These are phyloP conservation scores for Amoeboaphelidium protococcarum DNA, from an alignment of 371 early-diverging fungal genomes.

Conservation along the genomic window DNA sequence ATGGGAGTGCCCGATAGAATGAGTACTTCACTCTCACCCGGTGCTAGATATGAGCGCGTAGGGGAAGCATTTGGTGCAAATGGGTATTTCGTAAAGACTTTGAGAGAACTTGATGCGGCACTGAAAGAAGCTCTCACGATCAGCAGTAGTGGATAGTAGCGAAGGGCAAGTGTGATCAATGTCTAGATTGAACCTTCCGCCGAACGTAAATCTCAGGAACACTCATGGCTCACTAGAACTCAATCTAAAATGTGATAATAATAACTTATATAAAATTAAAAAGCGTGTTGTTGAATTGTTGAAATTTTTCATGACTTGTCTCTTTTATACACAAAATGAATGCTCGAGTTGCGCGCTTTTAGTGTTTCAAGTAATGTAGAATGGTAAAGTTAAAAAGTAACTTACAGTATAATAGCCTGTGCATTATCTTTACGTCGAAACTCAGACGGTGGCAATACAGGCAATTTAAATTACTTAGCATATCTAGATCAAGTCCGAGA, in stretches of 20 bases:
- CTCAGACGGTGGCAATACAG: too few species aligned
- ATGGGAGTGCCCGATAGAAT: conserved; percentile 13
- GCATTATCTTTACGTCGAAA: too few species aligned
- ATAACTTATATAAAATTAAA: too few species aligned
- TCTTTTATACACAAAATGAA: too few species aligned
- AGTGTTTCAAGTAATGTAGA: too few species aligned
- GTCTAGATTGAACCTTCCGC: conserved; percentile 14
- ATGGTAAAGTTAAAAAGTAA: too few species aligned
- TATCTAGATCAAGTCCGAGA: too few species aligned
- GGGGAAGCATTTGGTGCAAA: conserved; percentile 33
- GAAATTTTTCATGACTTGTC: too few species aligned
- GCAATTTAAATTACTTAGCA: too few species aligned
- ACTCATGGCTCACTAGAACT: neutral
- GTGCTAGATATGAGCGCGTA: conserved; percentile 33
- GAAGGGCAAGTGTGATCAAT: conserved; percentile 13
- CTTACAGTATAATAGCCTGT: too few species aligned
- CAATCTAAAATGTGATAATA: neutral
- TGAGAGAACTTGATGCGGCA: conserved; percentile 23
- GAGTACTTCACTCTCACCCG: conserved; percentile 31
- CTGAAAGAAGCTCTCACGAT: conserved; percentile 22
- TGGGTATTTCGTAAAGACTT: conserved; percentile 31
- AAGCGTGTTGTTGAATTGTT: too few species aligned
- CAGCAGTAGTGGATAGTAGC: conserved; percentile 1
- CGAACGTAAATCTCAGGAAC: conserved; percentile 11
- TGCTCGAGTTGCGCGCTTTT: too few species aligned